Evolutionary conservation across 2,329 filamentous ascomycete genomes (phyloP), one percentile per base, ranked within the genome.

Genomic region (Colletotrichum salicis): DNA sequence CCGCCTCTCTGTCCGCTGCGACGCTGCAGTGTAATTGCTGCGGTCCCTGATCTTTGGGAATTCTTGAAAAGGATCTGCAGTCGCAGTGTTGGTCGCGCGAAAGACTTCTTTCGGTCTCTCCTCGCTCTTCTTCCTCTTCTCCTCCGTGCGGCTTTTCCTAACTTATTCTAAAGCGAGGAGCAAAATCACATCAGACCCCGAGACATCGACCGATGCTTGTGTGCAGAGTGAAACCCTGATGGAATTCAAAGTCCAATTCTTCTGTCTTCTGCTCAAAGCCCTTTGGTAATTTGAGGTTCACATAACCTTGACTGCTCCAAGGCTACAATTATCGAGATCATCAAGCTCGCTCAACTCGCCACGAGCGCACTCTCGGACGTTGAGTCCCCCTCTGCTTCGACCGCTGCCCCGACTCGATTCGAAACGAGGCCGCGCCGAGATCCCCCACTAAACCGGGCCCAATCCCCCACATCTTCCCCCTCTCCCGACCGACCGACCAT

Each of bases 241-340:
- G 77, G 76, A 76, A 74, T 77, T 77, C 71, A 65, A 74, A 45
- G 66, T 74, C 70, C 74, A 76, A 35, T 76, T 76, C 72, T 77
- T 76, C 63, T 77, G 74, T 35, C 73, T 78, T 62, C 72, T 78
- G 22, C 75, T 77, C 69, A 76, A 79, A 35, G 67, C 74, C n/a
- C 74, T 77, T 58, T 74, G 67, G 69, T 77, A 74, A 76, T 41
- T 56, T 19, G 24, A 62, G 51, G 31, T 31, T 63, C 22, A 24
- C 55, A n/a, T 37, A 29, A 13, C 15, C 6, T 59, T 54, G 45
- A 51, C 67, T 66, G 48, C 48, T 45, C 56, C 13, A 61, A 70
- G 31, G 45, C 66, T 22, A 12, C 41, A 48, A 22, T 10, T 48
- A 22, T 13, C 37, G 19, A 41, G 37, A 27, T 12, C 15, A 27